phyloP scores from a whole-genome alignment of 768 basidiomycete species.

The Porpolomopsis calyptriformis region DNA sequence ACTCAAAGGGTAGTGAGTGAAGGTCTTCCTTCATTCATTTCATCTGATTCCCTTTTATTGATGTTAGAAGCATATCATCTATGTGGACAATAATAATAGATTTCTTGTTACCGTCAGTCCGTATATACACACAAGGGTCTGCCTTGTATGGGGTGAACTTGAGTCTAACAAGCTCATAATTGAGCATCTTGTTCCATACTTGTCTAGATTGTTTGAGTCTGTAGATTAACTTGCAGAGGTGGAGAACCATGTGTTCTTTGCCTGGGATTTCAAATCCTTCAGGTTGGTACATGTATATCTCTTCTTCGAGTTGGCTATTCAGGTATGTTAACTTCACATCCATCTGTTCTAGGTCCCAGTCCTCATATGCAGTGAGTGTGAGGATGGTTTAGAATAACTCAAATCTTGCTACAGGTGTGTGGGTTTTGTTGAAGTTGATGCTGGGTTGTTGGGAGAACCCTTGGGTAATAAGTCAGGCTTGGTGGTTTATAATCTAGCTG shows the following conservation, averaged over 20 bases:
- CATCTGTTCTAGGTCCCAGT: conserved; percentile 28
- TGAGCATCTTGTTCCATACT: conserved; percentile 19
- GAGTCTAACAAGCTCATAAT: conserved; percentile 3
- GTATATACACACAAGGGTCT: conserved; percentile 9
- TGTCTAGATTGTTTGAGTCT: conserved; percentile 18
- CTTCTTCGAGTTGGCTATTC: conserved; percentile 20
- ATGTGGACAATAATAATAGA: conserved; percentile 21
- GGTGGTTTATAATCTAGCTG: conserved; percentile 21
- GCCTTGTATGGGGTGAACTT: conserved; percentile 1
- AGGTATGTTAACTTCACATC: conserved; percentile 32
- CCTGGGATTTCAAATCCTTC: conserved; percentile 15
- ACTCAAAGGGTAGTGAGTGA: not conserved
- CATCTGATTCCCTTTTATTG: not conserved
- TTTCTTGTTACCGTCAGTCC: conserved; percentile 11
- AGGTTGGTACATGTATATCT: conserved; percentile 32
- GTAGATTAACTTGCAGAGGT: conserved; percentile 24
- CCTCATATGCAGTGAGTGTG: conserved; percentile 23
- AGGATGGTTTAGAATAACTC: conserved; percentile 22
- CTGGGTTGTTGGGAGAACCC: conserved; percentile 30
- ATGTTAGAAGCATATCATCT: conserved; percentile 20
- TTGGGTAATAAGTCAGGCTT: conserved; percentile 23
- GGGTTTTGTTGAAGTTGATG: conserved; percentile 24
- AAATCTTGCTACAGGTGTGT: conserved; percentile 21
- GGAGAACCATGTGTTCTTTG: conserved; percentile 17
- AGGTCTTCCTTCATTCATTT: not conserved